These are phyloP conservation scores for Fusarium annulatum DNA, from an alignment of 2,329 filamentous ascomycete genomes.

Conservation along the genomic window DNA sequence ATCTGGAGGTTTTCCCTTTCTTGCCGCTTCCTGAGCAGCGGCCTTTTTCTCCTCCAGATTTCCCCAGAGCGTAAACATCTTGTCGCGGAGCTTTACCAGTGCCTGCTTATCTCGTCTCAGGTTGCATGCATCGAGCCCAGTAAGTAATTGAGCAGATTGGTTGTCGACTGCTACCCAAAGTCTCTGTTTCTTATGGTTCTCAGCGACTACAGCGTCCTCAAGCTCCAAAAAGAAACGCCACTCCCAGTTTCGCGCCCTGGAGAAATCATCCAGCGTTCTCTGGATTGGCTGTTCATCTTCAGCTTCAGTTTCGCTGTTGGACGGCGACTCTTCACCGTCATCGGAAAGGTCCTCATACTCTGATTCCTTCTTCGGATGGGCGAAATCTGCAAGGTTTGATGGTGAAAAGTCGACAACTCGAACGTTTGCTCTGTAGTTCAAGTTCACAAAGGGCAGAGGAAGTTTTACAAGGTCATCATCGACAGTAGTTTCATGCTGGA, in stretches of 20 bases:
- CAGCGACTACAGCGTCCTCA: constrained; percentile 68
- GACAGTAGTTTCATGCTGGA: constrained; percentile 56
- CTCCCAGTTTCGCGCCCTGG: constrained; percentile 67
- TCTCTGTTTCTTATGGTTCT: constrained; percentile 53
- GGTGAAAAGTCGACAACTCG: constrained; percentile 89
- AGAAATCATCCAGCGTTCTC: constrained; percentile 39
- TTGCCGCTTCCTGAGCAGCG: constrained; percentile 40
- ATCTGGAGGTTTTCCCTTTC: constrained; percentile 50
- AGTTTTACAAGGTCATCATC: constrained; percentile 52
- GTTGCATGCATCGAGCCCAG: constrained; percentile 60
- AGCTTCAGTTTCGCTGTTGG: constrained; percentile 22
- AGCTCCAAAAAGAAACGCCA: constrained; percentile 87
- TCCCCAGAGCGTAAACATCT: constrained; percentile 85
- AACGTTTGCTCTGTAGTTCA: constrained; percentile 74
- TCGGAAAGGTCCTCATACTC: constrained; percentile 65
- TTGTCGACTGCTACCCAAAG: constrained; percentile 78
- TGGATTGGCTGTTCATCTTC: constrained; percentile 26
- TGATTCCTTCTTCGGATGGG: constrained; percentile 55
- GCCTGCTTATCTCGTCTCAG: constrained; percentile 63
- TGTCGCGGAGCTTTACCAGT: constrained; percentile 71
- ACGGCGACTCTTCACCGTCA: constrained; percentile 41
- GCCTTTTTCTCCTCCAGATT: constrained; percentile 74
- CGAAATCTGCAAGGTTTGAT: constrained; percentile 75
- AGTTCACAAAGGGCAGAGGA: constrained; percentile 78
- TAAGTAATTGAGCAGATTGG: constrained; percentile 60